phyloP scores from a whole-genome alignment of 768 basidiomycete genomes.

The Lactarius sp. region DNA sequence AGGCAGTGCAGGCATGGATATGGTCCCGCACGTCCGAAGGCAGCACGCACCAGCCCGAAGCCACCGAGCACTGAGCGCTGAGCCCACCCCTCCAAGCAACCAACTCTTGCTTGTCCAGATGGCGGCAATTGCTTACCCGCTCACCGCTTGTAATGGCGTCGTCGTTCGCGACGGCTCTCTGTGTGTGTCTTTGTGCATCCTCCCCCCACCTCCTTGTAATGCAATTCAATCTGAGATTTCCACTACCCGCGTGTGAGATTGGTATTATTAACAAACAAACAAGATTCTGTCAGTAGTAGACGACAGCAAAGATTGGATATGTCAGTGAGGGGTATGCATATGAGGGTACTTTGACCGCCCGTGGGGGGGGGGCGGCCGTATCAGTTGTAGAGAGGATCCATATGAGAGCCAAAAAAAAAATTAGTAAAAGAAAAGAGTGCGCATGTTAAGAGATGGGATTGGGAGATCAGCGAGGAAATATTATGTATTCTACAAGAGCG shows the following conservation, averaged over 20 bases:
- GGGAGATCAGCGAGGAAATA: neutral
- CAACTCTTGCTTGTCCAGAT: neutral
- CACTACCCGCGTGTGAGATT: neutral
- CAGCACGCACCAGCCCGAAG: neutral
- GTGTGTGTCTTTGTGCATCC: neutral
- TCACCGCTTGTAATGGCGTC: too few relatives aligned
- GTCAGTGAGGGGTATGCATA: conserved; percentile 17
- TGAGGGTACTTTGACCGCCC: neutral
- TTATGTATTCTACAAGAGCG: neutral
- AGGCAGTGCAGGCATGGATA: conserved; percentile 75
- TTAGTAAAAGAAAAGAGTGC: neutral
- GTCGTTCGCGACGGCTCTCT: neutral
- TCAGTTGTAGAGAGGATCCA: conserved; percentile 5
- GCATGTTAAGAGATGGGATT: neutral
- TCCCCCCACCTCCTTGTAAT: conserved; percentile 10
- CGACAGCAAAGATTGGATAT: neutral
- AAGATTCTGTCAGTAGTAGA: neutral
- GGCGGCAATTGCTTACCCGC: too few relatives aligned
- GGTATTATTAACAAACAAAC: conserved; percentile 10
- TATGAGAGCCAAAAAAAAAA: neutral
- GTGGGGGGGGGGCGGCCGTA: neutral
- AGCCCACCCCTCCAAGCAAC: neutral
- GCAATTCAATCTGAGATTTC: conserved; percentile 11
- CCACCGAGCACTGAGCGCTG: neutral
- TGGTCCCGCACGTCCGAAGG: conserved; percentile 37